phyloP scores from a whole-genome alignment of 345 rosid genomes.

The Atalantia buxifolia region DNA sequence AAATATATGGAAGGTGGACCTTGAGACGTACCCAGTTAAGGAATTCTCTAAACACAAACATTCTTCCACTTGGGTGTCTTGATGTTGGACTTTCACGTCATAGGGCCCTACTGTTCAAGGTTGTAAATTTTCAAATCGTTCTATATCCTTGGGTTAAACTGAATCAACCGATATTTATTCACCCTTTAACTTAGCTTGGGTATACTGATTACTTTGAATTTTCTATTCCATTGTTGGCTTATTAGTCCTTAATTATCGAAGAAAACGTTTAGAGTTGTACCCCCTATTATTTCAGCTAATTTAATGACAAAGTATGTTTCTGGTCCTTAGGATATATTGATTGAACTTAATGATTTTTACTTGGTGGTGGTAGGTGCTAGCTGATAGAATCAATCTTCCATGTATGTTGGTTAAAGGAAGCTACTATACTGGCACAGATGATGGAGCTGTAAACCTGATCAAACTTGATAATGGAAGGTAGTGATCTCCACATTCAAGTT shows the following conservation, averaged over 20 bases:
- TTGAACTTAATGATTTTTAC: constrained; percentile 22
- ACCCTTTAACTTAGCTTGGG: background rate
- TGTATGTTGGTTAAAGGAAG: constrained; percentile 95
- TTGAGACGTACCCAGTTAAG: constrained; percentile 58
- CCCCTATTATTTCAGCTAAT: background rate
- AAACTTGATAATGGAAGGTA: constrained; percentile 74
- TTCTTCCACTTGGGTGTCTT: constrained; percentile 84
- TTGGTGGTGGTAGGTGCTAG: constrained; percentile 63
- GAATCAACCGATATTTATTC: background rate
- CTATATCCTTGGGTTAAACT: constrained; percentile 9
- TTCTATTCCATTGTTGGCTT: background rate
- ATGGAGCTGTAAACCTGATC: constrained; percentile 89
- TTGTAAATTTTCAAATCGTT: constrained; percentile 20
- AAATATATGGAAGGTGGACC: constrained; percentile 71
- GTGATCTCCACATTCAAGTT: constrained; percentile 2
- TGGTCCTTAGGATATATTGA: background rate
- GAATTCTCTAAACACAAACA: constrained; percentile 49
- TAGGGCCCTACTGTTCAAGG: constrained; percentile 97
- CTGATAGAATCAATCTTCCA: constrained; percentile 84
- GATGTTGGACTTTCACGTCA: constrained; percentile 95
- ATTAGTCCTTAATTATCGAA: constrained; percentile 1
- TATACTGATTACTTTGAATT: background rate
- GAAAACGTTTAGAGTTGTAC: background rate
- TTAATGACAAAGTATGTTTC: background rate
- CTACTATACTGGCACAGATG: constrained; percentile 96